Evolutionary conservation across 2,329 filamentous ascomycete species (phyloP).

Genomic region (Bipolaris victoriae): DNA sequence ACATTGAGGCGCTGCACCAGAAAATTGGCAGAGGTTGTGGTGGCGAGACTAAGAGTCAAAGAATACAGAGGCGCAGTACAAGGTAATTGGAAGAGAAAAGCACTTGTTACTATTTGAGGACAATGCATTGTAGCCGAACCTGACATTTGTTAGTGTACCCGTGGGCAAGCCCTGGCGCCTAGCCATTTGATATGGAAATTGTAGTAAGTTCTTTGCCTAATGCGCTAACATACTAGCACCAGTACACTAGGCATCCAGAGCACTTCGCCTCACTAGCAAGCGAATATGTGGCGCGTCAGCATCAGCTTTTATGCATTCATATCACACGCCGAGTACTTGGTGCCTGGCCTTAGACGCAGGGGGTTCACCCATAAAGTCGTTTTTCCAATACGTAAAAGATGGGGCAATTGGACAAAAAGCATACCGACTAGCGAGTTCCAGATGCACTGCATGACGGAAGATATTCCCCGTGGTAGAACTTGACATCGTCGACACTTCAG

Average conservation of each 20-base stretch:
- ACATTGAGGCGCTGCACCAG: not conserved
- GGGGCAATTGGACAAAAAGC: not conserved
- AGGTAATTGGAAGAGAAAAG: not conserved
- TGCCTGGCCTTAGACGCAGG: not conserved
- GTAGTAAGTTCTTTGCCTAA: not conserved
- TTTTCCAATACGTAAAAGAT: not conserved
- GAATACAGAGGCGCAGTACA: not conserved
- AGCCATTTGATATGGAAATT: not conserved
- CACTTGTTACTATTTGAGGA: not conserved
- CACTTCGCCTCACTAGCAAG: not conserved
- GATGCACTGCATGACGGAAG: too few relatives aligned
- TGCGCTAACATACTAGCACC: not conserved
- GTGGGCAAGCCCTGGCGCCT: not conserved
- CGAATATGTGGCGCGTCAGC: not conserved
- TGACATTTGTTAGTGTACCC: not conserved
- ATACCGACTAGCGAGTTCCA: not conserved
- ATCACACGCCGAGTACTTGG: not conserved
- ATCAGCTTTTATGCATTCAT: not conserved
- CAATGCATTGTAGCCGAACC: not conserved
- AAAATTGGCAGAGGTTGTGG: not conserved
- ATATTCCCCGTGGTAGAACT: not conserved
- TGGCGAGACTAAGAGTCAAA: not conserved
- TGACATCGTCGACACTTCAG: not conserved
- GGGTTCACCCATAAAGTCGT: not conserved
- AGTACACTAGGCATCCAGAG: not conserved